These are phyloP conservation scores for Leptographium galeiforme DNA, from an alignment of 2,329 filamentous ascomycete genomes.

Conservation along the genomic window DNA sequence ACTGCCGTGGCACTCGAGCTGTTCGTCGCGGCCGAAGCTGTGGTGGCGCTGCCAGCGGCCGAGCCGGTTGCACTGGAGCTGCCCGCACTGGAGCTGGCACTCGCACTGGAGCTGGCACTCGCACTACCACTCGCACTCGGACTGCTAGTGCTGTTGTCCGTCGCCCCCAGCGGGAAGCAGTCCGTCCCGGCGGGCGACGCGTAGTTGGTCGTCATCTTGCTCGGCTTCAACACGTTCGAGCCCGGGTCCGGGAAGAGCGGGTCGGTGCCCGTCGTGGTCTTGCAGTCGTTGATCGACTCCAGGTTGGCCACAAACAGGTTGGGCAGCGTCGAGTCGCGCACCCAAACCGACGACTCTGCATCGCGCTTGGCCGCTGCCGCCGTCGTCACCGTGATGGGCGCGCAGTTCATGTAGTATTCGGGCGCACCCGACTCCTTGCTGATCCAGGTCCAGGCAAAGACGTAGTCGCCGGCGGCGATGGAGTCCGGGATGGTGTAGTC, in stretches of 20 bases:
- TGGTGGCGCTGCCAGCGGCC: background rate
- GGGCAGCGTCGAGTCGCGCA: constrained; percentile 25
- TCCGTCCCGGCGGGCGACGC: constrained; percentile 7
- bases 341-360: constrained; percentile 12
- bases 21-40: background rate
- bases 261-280: constrained; percentile 11
- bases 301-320: constrained; percentile 45
- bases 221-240: constrained; percentile 12
- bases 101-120: constrained; percentile 1
- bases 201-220: constrained; percentile 11
- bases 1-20: background rate
- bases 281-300: constrained; percentile 17
- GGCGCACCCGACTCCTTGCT: constrained; percentile 43
- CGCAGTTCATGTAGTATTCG: constrained; percentile 59
- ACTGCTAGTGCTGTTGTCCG: background rate
- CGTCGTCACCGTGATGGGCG: constrained; percentile 36
- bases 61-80: constrained; percentile 1
- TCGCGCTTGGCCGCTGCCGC: constrained; percentile 9
- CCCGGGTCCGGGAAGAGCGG: constrained; percentile 15
- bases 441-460: constrained; percentile 50
- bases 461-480: constrained; percentile 23
- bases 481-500: constrained; percentile 16
- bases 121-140: constrained; percentile 3
- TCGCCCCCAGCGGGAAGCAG: constrained; percentile 10
- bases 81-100: background rate